Conservation (phyloP, 148 eudicot genomes). For the Tetragonia tetragonoides region DNA sequence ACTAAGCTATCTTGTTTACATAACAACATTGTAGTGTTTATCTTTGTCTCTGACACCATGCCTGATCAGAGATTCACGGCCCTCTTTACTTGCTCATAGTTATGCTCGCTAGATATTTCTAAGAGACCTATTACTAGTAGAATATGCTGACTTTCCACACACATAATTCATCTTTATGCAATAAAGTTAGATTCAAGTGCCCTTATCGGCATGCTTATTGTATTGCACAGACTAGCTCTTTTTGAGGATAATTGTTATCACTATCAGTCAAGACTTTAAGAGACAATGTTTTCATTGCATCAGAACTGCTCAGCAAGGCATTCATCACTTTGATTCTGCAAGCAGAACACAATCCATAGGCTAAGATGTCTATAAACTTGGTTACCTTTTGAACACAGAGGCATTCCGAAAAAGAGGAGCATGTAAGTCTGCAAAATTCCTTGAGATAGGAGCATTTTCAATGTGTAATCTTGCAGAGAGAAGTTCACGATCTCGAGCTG, state of each 20-base stretch:
- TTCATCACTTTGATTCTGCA: background rate
- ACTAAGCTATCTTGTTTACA: too few relatives aligned
- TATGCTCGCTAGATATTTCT: background rate
- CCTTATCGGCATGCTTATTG: background rate
- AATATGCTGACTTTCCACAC: background rate
- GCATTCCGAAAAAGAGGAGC: constrained; percentile 58
- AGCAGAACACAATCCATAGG: background rate
- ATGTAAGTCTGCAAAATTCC: constrained; percentile 38
- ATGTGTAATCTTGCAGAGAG: constrained; percentile 51
- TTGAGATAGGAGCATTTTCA: constrained; percentile 46
- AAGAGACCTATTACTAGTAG: background rate
- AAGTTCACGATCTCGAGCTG: constrained; percentile 55
- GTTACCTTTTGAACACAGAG: constrained; percentile 64
- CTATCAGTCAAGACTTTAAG: background rate
- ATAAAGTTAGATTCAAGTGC: background rate
- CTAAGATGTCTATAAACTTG: background rate
- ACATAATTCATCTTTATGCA: background rate
- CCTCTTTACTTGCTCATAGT: background rate
- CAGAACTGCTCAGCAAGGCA: background rate
- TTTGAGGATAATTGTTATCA: background rate
- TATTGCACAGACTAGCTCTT: background rate
- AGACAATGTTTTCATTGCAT: background rate
- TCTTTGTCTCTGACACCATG: too few relatives aligned
- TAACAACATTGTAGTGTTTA: background rate
- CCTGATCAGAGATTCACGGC: background rate